These are phyloP conservation scores for Coemansia aciculifera DNA, from an alignment of 192 early-diverging fungal genomes.

Conservation along the genomic window DNA sequence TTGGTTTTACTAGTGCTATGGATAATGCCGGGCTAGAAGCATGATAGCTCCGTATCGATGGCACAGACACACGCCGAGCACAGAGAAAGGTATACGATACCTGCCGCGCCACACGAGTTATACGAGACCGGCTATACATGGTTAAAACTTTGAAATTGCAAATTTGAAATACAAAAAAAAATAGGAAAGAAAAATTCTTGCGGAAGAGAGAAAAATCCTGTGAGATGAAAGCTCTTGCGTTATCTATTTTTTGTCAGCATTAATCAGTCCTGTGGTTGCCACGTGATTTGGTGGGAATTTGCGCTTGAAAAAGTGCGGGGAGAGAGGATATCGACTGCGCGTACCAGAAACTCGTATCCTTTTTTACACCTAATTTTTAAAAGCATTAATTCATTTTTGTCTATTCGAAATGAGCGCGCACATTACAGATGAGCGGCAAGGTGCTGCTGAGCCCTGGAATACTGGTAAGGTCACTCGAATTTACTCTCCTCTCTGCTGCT, in stretches of 20 bases:
- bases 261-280: background rate
- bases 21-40: background rate
- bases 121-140: background rate
- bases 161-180: background rate
- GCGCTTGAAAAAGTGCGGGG: background rate
- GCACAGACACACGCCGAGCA: background rate
- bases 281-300: background rate
- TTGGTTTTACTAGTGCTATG: background rate
- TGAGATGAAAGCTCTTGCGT: background rate
- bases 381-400: background rate
- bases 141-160: background rate
- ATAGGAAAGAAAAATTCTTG: constrained; percentile 1
- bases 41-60: background rate
- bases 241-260: background rate
- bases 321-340: background rate
- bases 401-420: constrained; percentile 10
- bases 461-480: constrained; percentile 9
- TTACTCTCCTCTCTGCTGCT: background rate
- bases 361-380: background rate
- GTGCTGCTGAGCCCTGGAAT: constrained; percentile 17
- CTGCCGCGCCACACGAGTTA: background rate
- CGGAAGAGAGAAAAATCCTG: background rate
- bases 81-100: background rate
- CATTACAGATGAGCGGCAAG: constrained; percentile 13
- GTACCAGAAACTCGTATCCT: background rate